Conservation (phyloP, 163 green algal genomes). For the Chlorella variabilis region DNA sequence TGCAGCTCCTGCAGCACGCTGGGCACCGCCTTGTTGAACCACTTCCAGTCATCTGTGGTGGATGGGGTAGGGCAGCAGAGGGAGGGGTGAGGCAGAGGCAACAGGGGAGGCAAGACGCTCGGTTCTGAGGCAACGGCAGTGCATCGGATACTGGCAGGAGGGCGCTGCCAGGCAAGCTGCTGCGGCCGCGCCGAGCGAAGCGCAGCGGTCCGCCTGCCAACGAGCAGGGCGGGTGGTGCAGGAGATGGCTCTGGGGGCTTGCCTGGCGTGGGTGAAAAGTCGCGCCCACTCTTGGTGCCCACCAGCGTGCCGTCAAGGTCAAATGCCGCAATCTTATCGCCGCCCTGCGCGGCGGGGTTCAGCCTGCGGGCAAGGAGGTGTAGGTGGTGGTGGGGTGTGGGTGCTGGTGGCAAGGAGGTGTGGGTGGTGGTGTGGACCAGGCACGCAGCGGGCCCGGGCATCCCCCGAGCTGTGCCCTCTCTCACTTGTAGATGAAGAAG, state of each 20-base stretch:
- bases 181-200: no score
- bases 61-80: no score
- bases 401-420: no score
- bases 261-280: conserved; percentile 55
- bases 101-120: background rate
- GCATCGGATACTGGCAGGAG: background rate
- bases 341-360: conserved; percentile 8
- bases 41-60: conserved; percentile 76
- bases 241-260: no score
- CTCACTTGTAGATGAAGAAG: conserved; percentile 54
- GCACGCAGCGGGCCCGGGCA: no score
- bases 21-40: conserved; percentile 69
- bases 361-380: conserved; percentile 5
- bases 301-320: conserved; percentile 85
- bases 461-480: no score
- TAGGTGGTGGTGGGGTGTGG: no score
- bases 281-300: conserved; percentile 54
- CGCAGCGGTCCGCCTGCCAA: no score
- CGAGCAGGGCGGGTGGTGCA: no score
- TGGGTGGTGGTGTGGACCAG: no score
- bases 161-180: no score
- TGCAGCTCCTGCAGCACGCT: conserved; percentile 57
- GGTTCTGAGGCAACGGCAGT: no score
- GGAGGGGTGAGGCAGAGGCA: background rate
- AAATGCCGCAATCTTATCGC: conserved; percentile 70